phyloP scores from a whole-genome alignment of 225 moss, liverwort and hornwort genomes.

The Asterella californica region DNA sequence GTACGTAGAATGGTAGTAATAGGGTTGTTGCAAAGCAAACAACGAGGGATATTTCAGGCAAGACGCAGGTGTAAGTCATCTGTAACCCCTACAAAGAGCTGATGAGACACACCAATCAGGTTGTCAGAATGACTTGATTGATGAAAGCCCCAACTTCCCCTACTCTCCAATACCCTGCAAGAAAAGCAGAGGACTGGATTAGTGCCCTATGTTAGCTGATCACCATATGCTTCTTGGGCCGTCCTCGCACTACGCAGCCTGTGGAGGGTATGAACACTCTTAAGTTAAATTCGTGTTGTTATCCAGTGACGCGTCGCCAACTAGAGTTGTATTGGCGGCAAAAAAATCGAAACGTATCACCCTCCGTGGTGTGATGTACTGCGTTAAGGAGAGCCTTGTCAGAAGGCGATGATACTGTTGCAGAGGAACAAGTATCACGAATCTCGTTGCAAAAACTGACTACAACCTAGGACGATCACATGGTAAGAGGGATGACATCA shows the following conservation, averaged over 20 bases:
- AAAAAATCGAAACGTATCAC: neutral
- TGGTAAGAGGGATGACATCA: too few species aligned
- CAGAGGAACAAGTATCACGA: too few species aligned
- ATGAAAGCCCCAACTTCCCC: slow-evolving; percentile 9
- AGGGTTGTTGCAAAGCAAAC: too few species aligned
- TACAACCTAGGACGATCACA: too few species aligned
- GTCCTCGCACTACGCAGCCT: neutral
- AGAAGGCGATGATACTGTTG: too few species aligned
- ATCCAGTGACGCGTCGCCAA: neutral
- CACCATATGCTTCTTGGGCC: neutral
- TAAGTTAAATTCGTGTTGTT: neutral
- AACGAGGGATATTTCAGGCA: too few species aligned
- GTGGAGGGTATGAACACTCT: neutral
- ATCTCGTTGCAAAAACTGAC: too few species aligned
- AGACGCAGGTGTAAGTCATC: neutral
- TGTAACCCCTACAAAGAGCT: slow-evolving; percentile 11
- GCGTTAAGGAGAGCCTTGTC: too few species aligned
- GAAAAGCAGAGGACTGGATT: slow-evolving; percentile 4
- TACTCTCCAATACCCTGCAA: slow-evolving; percentile 10
- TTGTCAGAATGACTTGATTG: slow-evolving; percentile 16
- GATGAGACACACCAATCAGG: slow-evolving; percentile 12
- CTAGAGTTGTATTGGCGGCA: neutral
- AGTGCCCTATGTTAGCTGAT: slow-evolving; percentile 3
- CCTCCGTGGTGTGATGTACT: too few species aligned
- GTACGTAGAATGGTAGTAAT: too few species aligned